A percentile compares a stretch with the other conserved stretches of the same genome.
Evolutionary conservation across 345 rosid genomes (phyloP).

Genomic region (Camelina sativa): DNA sequence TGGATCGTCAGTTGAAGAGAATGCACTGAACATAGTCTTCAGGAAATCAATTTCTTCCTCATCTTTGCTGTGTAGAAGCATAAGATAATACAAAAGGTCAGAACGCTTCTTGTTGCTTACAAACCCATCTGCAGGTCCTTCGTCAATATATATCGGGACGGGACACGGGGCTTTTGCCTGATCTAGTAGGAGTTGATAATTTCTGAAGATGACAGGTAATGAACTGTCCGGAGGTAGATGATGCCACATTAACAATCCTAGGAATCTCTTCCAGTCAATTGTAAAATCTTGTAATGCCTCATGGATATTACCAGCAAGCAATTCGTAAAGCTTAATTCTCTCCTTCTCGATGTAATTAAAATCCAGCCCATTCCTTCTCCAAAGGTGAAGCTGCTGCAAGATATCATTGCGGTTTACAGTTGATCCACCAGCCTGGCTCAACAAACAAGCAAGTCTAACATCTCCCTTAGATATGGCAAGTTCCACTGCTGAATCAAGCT

Average conservation of each 20-base stretch:
- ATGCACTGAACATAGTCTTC: conserved; percentile 89
- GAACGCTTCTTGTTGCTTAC: conserved; percentile 54
- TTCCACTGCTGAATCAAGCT: conserved; percentile 84
- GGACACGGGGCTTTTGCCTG: conserved; percentile 83
- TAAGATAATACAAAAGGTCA: conserved; percentile 89
- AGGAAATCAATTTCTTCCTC: conserved; percentile 57
- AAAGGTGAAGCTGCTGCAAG: conserved; percentile 73
- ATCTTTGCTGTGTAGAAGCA: conserved; percentile 90
- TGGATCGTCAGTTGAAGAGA: conserved; percentile 89
- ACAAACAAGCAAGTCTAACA: conserved; percentile 90
- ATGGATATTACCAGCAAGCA: conserved; percentile 89
- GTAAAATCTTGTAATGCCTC: conserved; percentile 59
- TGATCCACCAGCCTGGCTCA: conserved; percentile 97
- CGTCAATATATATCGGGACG: conserved; percentile 84
- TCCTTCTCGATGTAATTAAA: conserved; percentile 88
- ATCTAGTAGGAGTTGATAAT: conserved; percentile 70
- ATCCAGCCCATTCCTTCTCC: conserved; percentile 90
- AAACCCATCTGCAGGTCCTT: conserved; percentile 62
- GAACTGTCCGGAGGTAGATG: conserved; percentile 68
- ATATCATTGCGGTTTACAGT: conserved; percentile 71
- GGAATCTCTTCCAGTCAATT: conserved; percentile 97
- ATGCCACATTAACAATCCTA: conserved; percentile 97
- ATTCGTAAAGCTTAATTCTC: conserved; percentile 77
- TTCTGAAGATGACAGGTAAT: conserved; percentile 67
- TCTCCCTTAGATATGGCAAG: conserved; percentile 90